Evolutionary conservation across 2,329 filamentous ascomycete genomes (phyloP), one percentile per base, ranked within the genome.

Genomic region (Coccinonectria pachysandricola): DNA sequence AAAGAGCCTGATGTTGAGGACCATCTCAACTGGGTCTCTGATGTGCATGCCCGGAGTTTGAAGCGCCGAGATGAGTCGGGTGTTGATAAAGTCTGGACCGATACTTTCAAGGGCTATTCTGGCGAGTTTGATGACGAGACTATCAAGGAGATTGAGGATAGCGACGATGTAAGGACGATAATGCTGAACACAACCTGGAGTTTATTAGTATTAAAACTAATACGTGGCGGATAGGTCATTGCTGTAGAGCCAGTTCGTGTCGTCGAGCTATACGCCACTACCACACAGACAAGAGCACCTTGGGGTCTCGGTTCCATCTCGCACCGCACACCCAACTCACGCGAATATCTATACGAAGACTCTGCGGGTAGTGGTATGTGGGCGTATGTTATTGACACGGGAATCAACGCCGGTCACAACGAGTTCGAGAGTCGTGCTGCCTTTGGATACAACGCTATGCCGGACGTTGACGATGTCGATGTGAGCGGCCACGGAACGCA

Each of bases 321-420:
- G 6, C 54, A 58, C 44, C 41, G 47, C 11, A 51, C 41, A 11
- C 39, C 47, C 12, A 49, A 49, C 17, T 47, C 38, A 6, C 50
- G 27, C 8, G 41, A 48, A 24, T 67, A 65, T 37, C 34, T 47
- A 15, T 65, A 64, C 42, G 57, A 65, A 33, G 31, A 39, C 7
- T 52, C 42, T 12, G 57, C 59, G 12, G 63, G 63, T 9, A 29
- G 43, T 9, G 54, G 48, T 16, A 59, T 51, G 26, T 71, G 57
- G 33, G 52, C 61, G 24, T 75, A 73, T 43, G 49, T 75, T 26
- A 49, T 74, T 29, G 70, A 75, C 45, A 70, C 64, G 0, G 69
- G 70, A 19, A 62, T 74, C 27, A 54, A 57, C 21, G 56, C 49
- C 12, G 30, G 43, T 5, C 69, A 75, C 40, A 18, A 44, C 27